Evolutionary conservation across 2,329 filamentous ascomycete species (phyloP).

Genomic region (Trichoderma semiorbis): DNA sequence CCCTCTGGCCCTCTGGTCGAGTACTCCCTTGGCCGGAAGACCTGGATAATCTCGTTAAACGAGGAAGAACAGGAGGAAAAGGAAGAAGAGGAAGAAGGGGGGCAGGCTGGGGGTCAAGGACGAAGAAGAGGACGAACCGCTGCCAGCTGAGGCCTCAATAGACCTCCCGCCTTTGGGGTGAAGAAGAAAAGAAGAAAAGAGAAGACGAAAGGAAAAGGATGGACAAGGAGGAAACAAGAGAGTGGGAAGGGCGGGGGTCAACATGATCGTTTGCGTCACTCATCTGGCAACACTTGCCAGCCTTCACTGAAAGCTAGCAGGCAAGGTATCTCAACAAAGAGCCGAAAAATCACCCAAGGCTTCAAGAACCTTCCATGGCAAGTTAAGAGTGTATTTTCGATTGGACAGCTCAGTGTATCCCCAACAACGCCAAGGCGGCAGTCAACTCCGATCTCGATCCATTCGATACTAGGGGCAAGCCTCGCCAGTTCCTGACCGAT

Average conservation of each 20-base stretch:
- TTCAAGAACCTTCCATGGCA: neutral
- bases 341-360: neutral
- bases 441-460: neutral
- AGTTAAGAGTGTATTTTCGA: neutral
- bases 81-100: neutral
- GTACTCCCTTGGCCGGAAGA: too few species aligned
- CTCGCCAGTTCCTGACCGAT: neutral
- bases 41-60: too few species aligned
- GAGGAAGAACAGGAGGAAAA: too few species aligned
- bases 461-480: neutral
- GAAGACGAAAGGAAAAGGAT: neutral
- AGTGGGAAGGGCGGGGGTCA: neutral
- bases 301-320: neutral
- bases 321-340: neutral
- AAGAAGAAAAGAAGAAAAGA: neutral
- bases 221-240: neutral
- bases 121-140: neutral
- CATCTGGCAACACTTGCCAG: neutral
- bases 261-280: neutral
- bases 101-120: neutral
- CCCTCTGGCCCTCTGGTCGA: too few species aligned
- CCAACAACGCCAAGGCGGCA: neutral
- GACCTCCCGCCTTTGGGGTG: neutral
- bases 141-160: neutral
- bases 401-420: neutral